Conservation (phyloP, 2,329 filamentous ascomycete species). For the Verticillium klebahnii region DNA sequence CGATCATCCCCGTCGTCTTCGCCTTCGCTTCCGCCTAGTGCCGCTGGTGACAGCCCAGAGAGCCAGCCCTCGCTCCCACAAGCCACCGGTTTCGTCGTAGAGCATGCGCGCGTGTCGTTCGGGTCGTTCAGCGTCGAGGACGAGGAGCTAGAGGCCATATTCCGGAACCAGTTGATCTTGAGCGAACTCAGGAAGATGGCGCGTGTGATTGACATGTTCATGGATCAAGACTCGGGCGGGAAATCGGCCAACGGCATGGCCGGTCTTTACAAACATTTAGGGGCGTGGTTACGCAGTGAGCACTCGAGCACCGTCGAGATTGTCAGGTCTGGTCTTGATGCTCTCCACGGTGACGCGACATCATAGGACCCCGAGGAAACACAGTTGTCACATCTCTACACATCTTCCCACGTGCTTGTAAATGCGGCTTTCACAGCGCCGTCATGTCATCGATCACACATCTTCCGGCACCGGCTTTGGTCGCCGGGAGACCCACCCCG, state of each 20-base stretch:
- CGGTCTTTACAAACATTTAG: background rate
- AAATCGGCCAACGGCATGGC: background rate
- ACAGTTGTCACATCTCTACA: too few relatives aligned
- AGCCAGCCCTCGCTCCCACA: slow-evolving; percentile 10
- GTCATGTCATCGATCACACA: too few relatives aligned
- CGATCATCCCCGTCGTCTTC: too few relatives aligned
- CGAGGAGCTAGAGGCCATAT: slow-evolving; percentile 13
- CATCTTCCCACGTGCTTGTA: too few relatives aligned
- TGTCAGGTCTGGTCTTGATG: background rate
- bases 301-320: background rate
- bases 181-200: slow-evolving; percentile 15
- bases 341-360: background rate
- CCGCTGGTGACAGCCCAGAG: background rate
- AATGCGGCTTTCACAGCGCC: too few relatives aligned
- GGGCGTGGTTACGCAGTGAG: background rate
- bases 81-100: slow-evolving; percentile 17
- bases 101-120: slow-evolving; percentile 14
- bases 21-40: too few relatives aligned
- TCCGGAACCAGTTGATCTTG: slow-evolving; percentile 17
- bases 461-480: too few relatives aligned
- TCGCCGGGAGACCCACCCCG: too few relatives aligned
- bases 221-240: background rate
- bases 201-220: background rate
- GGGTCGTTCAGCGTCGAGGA: slow-evolving; percentile 18
- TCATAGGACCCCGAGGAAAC: background rate